Conservation (phyloP, 441 rosid species). For the Croton setiger region DNA sequence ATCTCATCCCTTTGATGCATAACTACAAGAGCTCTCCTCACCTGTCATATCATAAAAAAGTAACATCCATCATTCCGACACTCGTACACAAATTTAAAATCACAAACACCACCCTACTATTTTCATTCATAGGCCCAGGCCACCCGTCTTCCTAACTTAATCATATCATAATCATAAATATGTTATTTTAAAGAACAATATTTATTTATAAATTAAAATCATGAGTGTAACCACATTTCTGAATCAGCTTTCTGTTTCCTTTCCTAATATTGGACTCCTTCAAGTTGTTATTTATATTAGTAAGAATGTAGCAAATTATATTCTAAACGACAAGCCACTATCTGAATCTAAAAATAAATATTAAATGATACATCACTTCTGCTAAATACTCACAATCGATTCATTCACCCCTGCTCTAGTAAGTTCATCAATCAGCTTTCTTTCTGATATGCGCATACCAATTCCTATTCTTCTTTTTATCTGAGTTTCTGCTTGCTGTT, state of each 20-base stretch:
- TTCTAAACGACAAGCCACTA: background rate
- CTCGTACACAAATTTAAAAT: no score
- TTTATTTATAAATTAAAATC: no score
- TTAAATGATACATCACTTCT: background rate
- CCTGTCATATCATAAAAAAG: constrained; percentile 35
- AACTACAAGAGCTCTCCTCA: constrained; percentile 85
- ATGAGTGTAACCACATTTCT: background rate
- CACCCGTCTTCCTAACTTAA: no score
- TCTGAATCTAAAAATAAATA: background rate
- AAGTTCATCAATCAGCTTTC: constrained; percentile 85
- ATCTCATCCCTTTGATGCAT: constrained; percentile 99
- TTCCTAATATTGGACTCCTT: background rate
- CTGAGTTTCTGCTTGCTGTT: constrained; percentile 93
- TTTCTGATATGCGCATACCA: constrained; percentile 84
- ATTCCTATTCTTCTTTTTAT: constrained; percentile 88
- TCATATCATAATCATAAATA: no score
- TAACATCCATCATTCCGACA: background rate
- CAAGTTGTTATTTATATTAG: background rate
- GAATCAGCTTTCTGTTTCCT: background rate
- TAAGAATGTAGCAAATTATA: background rate
- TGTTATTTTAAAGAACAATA: no score
- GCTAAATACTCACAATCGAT: constrained; percentile 57
- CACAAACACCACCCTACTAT: no score
- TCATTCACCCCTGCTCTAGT: constrained; percentile 87
- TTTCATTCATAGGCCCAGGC: no score